phyloP scores from a whole-genome alignment of 2,329 filamentous ascomycete genomes.

The Colletotrichum sansevieriae region DNA sequence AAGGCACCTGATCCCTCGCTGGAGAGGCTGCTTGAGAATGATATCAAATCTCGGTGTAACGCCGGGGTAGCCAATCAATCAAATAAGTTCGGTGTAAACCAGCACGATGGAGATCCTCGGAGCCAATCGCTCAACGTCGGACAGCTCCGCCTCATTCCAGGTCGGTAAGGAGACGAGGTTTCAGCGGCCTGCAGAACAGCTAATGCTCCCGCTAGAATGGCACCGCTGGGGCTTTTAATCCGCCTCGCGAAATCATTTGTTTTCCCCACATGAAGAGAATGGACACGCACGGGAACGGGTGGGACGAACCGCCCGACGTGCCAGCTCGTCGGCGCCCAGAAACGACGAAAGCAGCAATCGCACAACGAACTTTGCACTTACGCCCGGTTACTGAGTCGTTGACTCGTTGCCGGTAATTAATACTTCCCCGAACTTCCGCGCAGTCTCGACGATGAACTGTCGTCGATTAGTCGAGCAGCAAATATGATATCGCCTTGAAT shows the following conservation, averaged over 20 bases:
- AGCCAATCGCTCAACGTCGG: background rate
- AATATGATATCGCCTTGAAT: background rate
- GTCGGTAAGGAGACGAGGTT: conserved; percentile 15
- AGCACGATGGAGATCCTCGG: background rate
- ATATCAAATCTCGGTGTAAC: conserved; percentile 15
- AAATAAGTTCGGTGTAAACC: background rate
- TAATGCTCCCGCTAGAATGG: conserved; percentile 17
- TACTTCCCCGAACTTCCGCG: conserved; percentile 4
- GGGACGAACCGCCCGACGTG: conserved; percentile 21
- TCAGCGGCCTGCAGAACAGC: conserved; percentile 21
- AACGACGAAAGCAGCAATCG: background rate
- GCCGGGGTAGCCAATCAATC: background rate
- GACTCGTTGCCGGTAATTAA: conserved; percentile 16
- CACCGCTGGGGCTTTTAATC: conserved; percentile 6
- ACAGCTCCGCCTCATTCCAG: conserved; percentile 4
- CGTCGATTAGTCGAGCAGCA: background rate
- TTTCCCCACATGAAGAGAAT: conserved; percentile 6
- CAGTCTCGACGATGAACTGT: background rate
- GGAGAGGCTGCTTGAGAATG: background rate
- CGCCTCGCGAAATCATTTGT: background rate
- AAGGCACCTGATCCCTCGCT: background rate
- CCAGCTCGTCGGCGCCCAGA: conserved; percentile 1
- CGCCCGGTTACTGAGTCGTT: conserved; percentile 11
- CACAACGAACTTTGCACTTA: background rate
- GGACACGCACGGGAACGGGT: conserved; percentile 7